Evolutionary conservation across 192 early-diverging fungal genomes (phyloP), one percentile per base, ranked within the genome.

Genomic region (Entomortierella lignicola): DNA sequence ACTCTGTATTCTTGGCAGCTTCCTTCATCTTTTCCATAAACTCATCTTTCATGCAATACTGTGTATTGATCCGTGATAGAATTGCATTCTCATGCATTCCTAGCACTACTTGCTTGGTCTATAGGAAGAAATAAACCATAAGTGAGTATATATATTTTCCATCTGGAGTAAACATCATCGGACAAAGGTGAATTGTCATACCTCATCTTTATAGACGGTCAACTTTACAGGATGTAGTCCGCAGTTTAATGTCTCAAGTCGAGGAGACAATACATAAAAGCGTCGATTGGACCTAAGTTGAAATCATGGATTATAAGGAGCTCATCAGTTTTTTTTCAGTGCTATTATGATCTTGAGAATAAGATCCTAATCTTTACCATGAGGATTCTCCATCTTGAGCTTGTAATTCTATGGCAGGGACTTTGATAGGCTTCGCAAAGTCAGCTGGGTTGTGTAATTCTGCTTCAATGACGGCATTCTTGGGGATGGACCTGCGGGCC

Each of bases 21-120:
- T 77, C 74, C 42, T 64, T 77, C 74, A 77, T 77, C 48, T 77
- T 77, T 21, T 64, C 66, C 66, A 77, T 60, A 30, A 77, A 77
- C 25, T 77, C 74, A 32, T 77, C 66, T 55, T 77, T 77, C 48
- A 69, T 48, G 66, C 74, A 77, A 26, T 77, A 77, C 66, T 68
- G 74, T 11, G 74, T 77, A 56, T 77, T 47, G 41, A 77, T 77
- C 25, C 74, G n/a, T 11, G 74, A 77, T n/a, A 77, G 62, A 54
- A 77, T 77, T 2, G 74, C 66, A 27, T 77, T 77, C 34, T 77
- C 74, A 21, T 77, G 74, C 3, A 66, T 65, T 21, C 74, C 74
- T 6, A 77, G 50, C 12, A 77, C 55, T 15, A 61, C 52, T 13
- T 44, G 59, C 39, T 69, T 77, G 17, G 66, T 31, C 74, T 77